Evolutionary conservation across 345 rosid genomes (phyloP).

Genomic region (Sisymbrium irio): DNA sequence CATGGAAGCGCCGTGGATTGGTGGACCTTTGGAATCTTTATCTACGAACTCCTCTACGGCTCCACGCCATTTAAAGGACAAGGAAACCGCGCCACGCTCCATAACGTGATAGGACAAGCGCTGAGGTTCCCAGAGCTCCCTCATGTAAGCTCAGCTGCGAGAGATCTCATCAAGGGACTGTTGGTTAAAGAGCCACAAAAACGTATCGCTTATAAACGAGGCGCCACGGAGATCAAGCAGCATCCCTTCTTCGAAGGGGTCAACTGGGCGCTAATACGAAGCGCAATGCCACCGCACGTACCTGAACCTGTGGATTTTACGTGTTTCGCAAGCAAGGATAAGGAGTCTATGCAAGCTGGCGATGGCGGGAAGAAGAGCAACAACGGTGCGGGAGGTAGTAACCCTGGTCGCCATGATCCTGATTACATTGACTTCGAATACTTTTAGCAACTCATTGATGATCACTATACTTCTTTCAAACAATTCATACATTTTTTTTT

Average conservation of each 20-base stretch:
- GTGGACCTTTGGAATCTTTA: slow-evolving; percentile 92
- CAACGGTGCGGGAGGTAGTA: slow-evolving; percentile 15
- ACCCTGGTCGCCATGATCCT: slow-evolving; percentile 34
- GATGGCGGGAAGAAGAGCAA: slow-evolving; percentile 23
- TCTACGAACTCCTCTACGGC: slow-evolving; percentile 81
- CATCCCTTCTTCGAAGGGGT: slow-evolving; percentile 89
- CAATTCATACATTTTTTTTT: not conserved
- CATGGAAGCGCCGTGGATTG: slow-evolving; percentile 97
- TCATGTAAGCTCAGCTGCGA: slow-evolving; percentile 58
- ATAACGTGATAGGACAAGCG: slow-evolving; percentile 85
- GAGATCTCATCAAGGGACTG: slow-evolving; percentile 77
- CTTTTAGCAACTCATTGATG: slow-evolving; percentile 33
- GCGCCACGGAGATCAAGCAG: slow-evolving; percentile 90
- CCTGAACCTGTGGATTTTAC: slow-evolving; percentile 79
- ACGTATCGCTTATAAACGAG: slow-evolving; percentile 75
- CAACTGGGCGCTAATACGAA: slow-evolving; percentile 84
- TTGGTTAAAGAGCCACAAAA: slow-evolving; percentile 81
- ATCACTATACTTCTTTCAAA: not conserved
- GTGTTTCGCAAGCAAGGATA: slow-evolving; percentile 50
- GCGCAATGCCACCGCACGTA: slow-evolving; percentile 78
- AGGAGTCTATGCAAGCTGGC: slow-evolving; percentile 22
- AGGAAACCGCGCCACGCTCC: slow-evolving; percentile 86
- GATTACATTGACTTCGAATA: slow-evolving; percentile 60
- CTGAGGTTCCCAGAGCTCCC: slow-evolving; percentile 74
- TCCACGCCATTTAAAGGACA: slow-evolving; percentile 87